phyloP scores from a whole-genome alignment of 495 filamentous ascomycete genomes.

The Lepidopterella palustris region DNA sequence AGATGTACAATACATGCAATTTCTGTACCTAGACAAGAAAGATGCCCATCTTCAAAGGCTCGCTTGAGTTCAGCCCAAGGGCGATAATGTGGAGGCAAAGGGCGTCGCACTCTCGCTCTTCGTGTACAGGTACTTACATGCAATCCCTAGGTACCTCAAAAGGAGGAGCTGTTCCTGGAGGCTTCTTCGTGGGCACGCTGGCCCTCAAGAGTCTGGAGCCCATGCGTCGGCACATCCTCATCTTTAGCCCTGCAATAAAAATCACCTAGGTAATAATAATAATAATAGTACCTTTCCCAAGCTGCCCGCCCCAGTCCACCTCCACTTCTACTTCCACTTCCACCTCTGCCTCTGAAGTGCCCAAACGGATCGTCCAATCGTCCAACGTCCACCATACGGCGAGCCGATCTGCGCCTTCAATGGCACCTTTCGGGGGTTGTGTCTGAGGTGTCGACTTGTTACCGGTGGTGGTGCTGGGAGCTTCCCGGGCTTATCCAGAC shows the following conservation, averaged over 20 bases:
- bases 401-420: not conserved
- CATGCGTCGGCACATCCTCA: not conserved
- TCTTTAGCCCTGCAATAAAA: slow-evolving; percentile 3
- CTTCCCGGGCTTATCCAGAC: not conserved
- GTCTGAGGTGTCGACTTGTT: not conserved
- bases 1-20: too few relatives aligned
- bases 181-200: not conserved
- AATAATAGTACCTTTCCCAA: too few relatives aligned
- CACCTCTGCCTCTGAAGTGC: not conserved
- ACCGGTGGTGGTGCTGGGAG: not conserved
- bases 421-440: not conserved
- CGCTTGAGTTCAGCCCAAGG: not conserved
- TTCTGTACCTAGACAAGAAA: too few relatives aligned
- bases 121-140: too few relatives aligned
- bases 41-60: too few relatives aligned
- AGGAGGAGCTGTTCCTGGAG: too few relatives aligned
- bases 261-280: too few relatives aligned
- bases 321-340: not conserved
- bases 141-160: too few relatives aligned
- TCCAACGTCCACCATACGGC: not conserved
- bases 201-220: too few relatives aligned
- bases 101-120: not conserved
- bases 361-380: not conserved
- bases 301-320: not conserved
- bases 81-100: too few relatives aligned